Base-by-base conservation (phyloP, 2,329 filamentous ascomycete genomes). In the Endothia cerciana region DNA sequence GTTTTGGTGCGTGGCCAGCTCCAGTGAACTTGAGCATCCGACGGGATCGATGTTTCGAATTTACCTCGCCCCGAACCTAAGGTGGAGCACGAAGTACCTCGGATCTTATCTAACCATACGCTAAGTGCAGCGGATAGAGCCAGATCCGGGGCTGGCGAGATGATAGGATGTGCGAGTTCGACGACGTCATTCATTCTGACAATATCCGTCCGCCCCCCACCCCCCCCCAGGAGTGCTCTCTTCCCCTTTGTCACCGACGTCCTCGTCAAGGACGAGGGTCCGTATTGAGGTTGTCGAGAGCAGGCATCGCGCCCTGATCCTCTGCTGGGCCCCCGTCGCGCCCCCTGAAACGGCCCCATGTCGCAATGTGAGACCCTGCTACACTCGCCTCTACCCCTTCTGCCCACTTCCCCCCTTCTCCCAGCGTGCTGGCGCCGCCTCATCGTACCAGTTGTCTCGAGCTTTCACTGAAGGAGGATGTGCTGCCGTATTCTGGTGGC, bases 1-100 rank as follows among this genome's bases (percentile, higher is more conserved):
- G 19, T 11, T 30, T 15, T 8, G n/a, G 25, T 7, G 10, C 43
- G 8, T 22, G 1, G 47, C 2, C 11, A 53, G 49, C 49, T 53
- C 13, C 13, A 28, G 25, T 22, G 17, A 15, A 55, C 22, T 28
- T 36, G 11, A 13, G 8, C 5, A 3, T 22, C 36, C n/a, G 51
- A 55, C 51, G 51, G 30, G n/a, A 51, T 25, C 22, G 17, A 36
- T n/a, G 51, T 55, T 55, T 55, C 51, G 17, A 33, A 55, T 19
- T 30, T n/a, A n/a, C 28, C 30, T 5, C 7, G 17, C 51, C 22
- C 47, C 28, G 25, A 17, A 51, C 22, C 10, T 5, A 36, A 7
- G 41, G 47, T 51, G 47, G 47, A 51, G 47, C 47, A 30, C 47
- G 28, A 22, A 4, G 22, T 7, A 4, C 45, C 45, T n/a, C 45